These are phyloP conservation scores for Xylogone sp. DNA, from an alignment of 2,329 filamentous ascomycete species.

Conservation along the genomic window DNA sequence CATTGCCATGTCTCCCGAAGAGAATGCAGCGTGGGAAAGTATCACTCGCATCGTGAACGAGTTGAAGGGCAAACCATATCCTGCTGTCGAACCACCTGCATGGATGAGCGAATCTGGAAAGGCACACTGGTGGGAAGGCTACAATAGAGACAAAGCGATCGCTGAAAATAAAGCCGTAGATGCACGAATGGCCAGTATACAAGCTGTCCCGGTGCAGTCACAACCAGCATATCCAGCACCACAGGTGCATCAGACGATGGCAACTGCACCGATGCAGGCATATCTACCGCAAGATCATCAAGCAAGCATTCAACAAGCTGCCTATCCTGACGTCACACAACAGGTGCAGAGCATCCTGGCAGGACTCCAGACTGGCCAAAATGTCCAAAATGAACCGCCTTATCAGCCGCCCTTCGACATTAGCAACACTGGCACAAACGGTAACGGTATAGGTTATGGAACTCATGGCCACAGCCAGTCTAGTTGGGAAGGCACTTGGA, in stretches of 20 bases:
- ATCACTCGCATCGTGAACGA: constrained; percentile 26
- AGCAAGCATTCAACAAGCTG: constrained; percentile 6
- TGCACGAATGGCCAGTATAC: constrained; percentile 24
- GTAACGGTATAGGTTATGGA: constrained; percentile 4
- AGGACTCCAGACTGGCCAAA: constrained; percentile 6
- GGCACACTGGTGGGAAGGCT: constrained; percentile 50
- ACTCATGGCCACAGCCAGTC: constrained; percentile 7
- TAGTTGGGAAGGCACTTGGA: constrained; percentile 15
- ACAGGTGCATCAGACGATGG: constrained; percentile 13
- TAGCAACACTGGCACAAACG: constrained; percentile 16
- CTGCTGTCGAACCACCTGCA: constrained; percentile 47
- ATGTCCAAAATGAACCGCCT: not conserved
- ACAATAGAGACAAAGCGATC: constrained; percentile 32
- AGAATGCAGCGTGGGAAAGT: constrained; percentile 14
- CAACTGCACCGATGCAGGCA: constrained; percentile 10
- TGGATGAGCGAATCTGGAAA: constrained; percentile 46
- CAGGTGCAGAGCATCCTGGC: constrained; percentile 23
- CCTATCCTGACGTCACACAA: constrained; percentile 15
- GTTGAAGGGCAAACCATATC: constrained; percentile 44
- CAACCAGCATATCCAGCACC: constrained; percentile 24
- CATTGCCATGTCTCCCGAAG: constrained; percentile 8
- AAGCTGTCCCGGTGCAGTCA: constrained; percentile 19
- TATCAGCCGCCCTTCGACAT: not conserved
- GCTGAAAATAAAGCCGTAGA: constrained; percentile 36
- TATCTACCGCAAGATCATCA: constrained; percentile 10